Evolutionary conservation across 108 stramenopile species (phyloP), one percentile per base, ranked within the genome.

Genomic region (Aurantiochytrium sp.): DNA sequence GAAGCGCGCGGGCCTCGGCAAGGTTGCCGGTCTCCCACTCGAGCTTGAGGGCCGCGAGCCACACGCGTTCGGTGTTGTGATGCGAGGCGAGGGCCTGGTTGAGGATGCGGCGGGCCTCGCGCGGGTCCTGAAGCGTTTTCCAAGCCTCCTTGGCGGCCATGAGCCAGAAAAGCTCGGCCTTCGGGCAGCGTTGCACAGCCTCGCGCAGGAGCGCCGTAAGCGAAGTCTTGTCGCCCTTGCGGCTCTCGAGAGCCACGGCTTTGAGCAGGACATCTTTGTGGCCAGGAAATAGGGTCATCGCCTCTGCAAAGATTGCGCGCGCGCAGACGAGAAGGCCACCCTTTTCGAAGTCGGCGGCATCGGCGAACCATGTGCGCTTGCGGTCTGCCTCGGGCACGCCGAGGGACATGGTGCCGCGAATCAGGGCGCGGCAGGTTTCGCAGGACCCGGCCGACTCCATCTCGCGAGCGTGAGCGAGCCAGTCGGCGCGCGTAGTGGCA

Each of bases 11-110:
- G 4, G 99, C 99, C 22, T 95, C 91, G 48, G 96, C 96, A 36
- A 92, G 89, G 89, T 96, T 96, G 54, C 95, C 97, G 52, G 94
- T 97, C 91, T 98, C 97, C 96, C 96, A 96, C 92, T 99, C 99
- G 22, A 99, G 91, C 87, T 98, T 98, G 37, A 97, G 93, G 12
- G 97, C 97, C 3, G 99, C 99, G 53, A 99, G 89, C 97, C 96
- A 98, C 36, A 99, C 94, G 31, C 93, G 86, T 91, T 98, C 97
- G 34, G 96, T 95, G 69, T 97, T 94, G n/a, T 98, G 98, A 89
- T 98, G 98, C 21, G 94, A 95, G 37, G 90, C 93, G 91, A 98
- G 97, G 4, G 98, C 99, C 85, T 96, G 93, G 30, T 95, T 93
- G 19, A 99, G 95, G 68, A 98, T 94, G 22, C 92, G 92, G n/a